Evolutionary conservation across 306 rosid species (phyloP).

Genomic region (Corylus avellana): DNA sequence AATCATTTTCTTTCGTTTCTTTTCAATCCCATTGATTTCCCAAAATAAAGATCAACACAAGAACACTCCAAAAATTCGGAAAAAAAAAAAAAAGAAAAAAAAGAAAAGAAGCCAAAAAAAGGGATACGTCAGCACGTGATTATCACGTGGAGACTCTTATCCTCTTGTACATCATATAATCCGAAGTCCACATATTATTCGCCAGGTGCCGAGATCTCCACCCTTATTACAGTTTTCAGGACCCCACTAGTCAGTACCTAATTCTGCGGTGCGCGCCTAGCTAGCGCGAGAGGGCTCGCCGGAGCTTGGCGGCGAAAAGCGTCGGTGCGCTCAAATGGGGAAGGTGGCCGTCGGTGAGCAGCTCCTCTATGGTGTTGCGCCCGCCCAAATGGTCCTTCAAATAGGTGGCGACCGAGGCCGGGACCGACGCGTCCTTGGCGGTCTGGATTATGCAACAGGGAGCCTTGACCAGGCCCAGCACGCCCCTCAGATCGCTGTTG

Average conservation of each 20-base stretch:
- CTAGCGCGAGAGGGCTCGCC: slow-evolving; percentile 54
- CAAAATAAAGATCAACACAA: background rate
- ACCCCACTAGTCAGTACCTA: background rate
- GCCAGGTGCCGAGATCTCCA: slow-evolving; percentile 48
- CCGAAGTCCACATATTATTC: slow-evolving; percentile 48
- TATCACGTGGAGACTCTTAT: slow-evolving; percentile 70
- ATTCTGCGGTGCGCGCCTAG: background rate
- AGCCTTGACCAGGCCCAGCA: slow-evolving; percentile 68
- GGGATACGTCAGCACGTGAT: slow-evolving; percentile 47
- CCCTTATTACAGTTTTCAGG: slow-evolving; percentile 16
- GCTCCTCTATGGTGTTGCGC: slow-evolving; percentile 65
- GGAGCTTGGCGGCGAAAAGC: slow-evolving; percentile 57
- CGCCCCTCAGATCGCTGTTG: slow-evolving; percentile 81
- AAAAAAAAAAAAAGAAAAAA: background rate
- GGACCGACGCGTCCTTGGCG: slow-evolving; percentile 68
- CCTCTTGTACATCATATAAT: slow-evolving; percentile 33
- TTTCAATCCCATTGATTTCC: background rate
- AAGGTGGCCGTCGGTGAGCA: slow-evolving; percentile 87
- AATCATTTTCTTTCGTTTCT: slow-evolving; percentile 9
- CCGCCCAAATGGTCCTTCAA: slow-evolving; percentile 82
- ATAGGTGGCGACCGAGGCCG: slow-evolving; percentile 71
- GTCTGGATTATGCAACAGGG: slow-evolving; percentile 89
- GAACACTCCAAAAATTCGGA: background rate
- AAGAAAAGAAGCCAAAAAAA: background rate
- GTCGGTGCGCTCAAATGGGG: slow-evolving; percentile 87